These are phyloP conservation scores for Psilocybe subaeruginosa DNA, from an alignment of 768 basidiomycete species.

Conservation along the genomic window DNA sequence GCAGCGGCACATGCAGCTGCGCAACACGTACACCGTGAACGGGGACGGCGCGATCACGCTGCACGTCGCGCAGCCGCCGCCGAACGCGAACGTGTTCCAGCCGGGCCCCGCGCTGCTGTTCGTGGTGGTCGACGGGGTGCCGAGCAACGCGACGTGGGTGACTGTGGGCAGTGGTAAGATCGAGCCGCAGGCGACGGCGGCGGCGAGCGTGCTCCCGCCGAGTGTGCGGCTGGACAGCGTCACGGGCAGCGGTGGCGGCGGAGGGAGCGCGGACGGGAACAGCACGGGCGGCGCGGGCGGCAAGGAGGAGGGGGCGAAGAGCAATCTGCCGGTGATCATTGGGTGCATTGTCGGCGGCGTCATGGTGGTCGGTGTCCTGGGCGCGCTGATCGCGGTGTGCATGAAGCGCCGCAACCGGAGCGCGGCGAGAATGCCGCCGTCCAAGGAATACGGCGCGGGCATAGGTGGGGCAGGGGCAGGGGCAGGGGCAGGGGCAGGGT, in stretches of 20 bases:
- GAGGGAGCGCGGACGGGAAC: no score
- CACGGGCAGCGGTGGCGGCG: no score
- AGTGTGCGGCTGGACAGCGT: no score
- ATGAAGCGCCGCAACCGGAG: conserved; percentile 53
- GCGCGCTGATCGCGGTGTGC: conserved; percentile 52
- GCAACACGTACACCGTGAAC: conserved; percentile 84
- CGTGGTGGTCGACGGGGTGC: conserved; percentile 54
- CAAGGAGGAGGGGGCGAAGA: no score
- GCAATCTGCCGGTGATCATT: conserved; percentile 32
- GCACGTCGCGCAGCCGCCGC: conserved; percentile 82
- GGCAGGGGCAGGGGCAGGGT: neutral
- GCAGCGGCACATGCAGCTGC: conserved; percentile 79
- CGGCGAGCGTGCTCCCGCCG: neutral
- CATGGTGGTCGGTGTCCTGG: conserved; percentile 51
- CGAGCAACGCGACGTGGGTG: conserved; percentile 75
- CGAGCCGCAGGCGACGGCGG: conserved; percentile 33
- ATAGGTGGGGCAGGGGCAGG: neutral
- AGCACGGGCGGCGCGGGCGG: no score
- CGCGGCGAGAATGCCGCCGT: conserved; percentile 26
- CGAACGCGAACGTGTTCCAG: conserved; percentile 84
- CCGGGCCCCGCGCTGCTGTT: conserved; percentile 52
- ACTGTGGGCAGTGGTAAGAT: conserved; percentile 41
- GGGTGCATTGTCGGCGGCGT: conserved; percentile 56
- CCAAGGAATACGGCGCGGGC: conserved; percentile 14
- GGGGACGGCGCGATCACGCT: conserved; percentile 74